phyloP scores from a whole-genome alignment of 2,329 filamentous ascomycete species.

The Juglanconis oblonga region DNA sequence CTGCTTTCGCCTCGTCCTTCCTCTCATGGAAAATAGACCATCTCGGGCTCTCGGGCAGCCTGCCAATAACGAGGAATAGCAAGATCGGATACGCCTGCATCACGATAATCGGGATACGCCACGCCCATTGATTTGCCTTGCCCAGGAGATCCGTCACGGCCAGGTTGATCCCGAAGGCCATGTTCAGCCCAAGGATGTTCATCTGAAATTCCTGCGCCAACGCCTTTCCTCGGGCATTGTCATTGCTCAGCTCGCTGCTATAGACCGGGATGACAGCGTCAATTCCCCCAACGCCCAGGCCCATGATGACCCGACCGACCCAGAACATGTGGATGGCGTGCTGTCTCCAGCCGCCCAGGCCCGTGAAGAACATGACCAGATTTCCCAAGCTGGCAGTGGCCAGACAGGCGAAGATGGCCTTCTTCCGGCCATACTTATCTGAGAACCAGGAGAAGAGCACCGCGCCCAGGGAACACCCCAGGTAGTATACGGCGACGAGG shows the following conservation, averaged over 20 bases:
- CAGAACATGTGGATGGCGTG: conserved; percentile 14
- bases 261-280: conserved; percentile 61
- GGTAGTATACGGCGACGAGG: conserved; percentile 53
- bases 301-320: conserved; percentile 28
- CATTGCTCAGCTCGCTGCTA: conserved; percentile 53
- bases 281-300: conserved; percentile 56
- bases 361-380: conserved; percentile 16
- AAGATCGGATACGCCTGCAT: conserved; percentile 59
- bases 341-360: conserved; percentile 11
- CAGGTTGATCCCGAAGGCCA: conserved; percentile 60
- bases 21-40: conserved; percentile 53
- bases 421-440: conserved; percentile 13
- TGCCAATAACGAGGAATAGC: conserved; percentile 49
- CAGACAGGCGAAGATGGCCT: conserved; percentile 17
- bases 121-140: conserved; percentile 58
- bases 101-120: conserved; percentile 57
- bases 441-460: conserved; percentile 27
- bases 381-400: conserved; percentile 15
- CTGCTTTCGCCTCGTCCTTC: conserved; percentile 46
- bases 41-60: conserved; percentile 55
- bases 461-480: conserved; percentile 56
- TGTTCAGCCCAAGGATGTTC: conserved; percentile 61
- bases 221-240: conserved; percentile 54
- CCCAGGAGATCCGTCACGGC: conserved; percentile 50
- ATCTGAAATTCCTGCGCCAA: conserved; percentile 62